These are phyloP conservation scores for Fusarium bulbicola DNA, from an alignment of 2,329 filamentous ascomycete genomes.

Conservation along the genomic window DNA sequence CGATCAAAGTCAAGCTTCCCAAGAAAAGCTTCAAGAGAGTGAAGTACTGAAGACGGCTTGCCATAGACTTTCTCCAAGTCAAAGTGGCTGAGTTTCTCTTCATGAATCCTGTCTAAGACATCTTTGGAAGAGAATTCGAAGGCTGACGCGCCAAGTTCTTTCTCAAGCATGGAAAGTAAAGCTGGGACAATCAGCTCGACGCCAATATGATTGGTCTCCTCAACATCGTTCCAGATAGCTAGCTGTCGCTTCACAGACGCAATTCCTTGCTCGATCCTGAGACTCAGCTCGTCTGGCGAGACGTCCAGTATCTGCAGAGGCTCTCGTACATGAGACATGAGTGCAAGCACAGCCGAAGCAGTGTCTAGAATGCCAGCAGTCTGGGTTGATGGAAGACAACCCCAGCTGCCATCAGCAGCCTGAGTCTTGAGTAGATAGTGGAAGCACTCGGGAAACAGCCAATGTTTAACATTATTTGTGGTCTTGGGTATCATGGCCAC, in stretches of 20 bases:
- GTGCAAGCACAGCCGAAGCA: not conserved
- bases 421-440: not conserved
- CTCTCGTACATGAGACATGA: not conserved
- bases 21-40: not conserved
- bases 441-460: not conserved
- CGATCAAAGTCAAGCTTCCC: not conserved
- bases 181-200: not conserved
- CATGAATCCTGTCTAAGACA: rapidly evolving
- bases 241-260: not conserved
- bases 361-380: conserved; percentile 1
- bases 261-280: not conserved
- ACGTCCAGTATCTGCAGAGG: not conserved
- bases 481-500: not conserved
- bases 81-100: not conserved
- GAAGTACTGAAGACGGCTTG: not conserved
- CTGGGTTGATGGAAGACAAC: not conserved
- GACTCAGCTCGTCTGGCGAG: not conserved
- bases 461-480: not conserved
- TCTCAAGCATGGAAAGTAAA: not conserved
- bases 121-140: not conserved
- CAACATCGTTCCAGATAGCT: not conserved
- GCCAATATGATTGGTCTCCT: not conserved
- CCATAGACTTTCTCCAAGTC: not conserved
- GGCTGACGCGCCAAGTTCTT: rapidly evolving
- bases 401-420: not conserved